These are phyloP conservation scores for Candida boleticola DNA, from an alignment of 805 yeast genomes.

Conservation along the genomic window DNA sequence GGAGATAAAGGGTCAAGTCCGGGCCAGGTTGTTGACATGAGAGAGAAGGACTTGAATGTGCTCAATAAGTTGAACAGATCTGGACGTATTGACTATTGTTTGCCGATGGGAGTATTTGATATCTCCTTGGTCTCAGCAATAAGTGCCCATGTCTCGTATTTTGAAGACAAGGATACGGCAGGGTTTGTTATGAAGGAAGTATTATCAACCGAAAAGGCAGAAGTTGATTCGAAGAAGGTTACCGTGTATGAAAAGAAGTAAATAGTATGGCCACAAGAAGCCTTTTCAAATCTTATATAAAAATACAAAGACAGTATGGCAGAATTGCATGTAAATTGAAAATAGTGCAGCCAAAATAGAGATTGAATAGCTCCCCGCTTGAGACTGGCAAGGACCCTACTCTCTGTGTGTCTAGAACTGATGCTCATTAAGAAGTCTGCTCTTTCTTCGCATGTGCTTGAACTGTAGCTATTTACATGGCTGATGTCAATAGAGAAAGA, in stretches of 20 bases:
- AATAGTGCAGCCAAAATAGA: no score
- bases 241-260: conserved; percentile 16
- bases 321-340: no score
- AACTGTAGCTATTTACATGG: no score
- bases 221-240: conserved; percentile 28
- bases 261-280: background rate
- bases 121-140: conserved; percentile 76
- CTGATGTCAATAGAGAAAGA: no score
- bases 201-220: conserved; percentile 18
- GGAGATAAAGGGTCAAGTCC: conserved; percentile 9
- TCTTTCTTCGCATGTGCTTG: no score
- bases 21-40: conserved; percentile 24
- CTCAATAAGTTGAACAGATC: conserved; percentile 56
- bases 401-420: no score
- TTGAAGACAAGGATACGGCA: conserved; percentile 83
- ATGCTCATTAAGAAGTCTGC: no score
- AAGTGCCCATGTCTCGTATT: conserved; percentile 85
- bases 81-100: conserved; percentile 79
- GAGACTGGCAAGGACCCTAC: no score
- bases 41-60: conserved; percentile 24
- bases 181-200: conserved; percentile 71
- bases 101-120: conserved; percentile 78
- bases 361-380: no score
- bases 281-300: no score
- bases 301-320: no score